Evolutionary conservation across 345 rosid species (phyloP).

Genomic region (Populus alba): DNA sequence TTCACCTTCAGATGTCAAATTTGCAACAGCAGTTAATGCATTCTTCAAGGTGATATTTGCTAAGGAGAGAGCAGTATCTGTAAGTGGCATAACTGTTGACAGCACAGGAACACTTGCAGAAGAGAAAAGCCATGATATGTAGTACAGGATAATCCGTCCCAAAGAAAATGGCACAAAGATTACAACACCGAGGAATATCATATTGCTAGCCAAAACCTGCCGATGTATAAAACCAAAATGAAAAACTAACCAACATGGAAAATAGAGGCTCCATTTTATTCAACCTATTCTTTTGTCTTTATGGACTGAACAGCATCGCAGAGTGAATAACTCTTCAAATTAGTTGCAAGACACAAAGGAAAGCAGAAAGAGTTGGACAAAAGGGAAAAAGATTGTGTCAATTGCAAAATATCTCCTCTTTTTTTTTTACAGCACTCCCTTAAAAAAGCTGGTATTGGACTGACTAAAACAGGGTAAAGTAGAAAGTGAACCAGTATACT

Average conservation of each 20-base stretch:
- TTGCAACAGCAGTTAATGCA: conserved; percentile 67
- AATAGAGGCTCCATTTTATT: background rate
- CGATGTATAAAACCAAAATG: conserved; percentile 19
- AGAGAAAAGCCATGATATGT: conserved; percentile 77
- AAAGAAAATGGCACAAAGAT: conserved; percentile 88
- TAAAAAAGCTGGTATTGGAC: background rate
- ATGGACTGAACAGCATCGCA: background rate
- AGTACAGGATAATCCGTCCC: conserved; percentile 71
- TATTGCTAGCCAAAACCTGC: conserved; percentile 98
- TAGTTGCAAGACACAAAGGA: background rate
- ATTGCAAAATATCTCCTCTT: background rate
- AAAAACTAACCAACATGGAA: background rate
- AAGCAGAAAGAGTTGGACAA: background rate
- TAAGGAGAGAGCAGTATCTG: conserved; percentile 64
- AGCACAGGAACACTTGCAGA: conserved; percentile 69
- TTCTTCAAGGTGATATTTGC: conserved; percentile 71
- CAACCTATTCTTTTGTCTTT: background rate
- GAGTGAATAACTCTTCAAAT: background rate
- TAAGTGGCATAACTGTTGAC: conserved; percentile 60
- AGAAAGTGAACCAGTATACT: background rate
- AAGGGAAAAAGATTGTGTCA: background rate
- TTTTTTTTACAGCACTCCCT: background rate
- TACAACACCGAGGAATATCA: conserved; percentile 97
- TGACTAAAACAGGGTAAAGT: background rate
- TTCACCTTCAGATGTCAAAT: conserved; percentile 72